A percentile compares a stretch with the other conserved stretches of the same genome.
phyloP scores from a whole-genome alignment of 1,284 basidiomycete genomes.

The Apiotrichum veenhuisii region DNA sequence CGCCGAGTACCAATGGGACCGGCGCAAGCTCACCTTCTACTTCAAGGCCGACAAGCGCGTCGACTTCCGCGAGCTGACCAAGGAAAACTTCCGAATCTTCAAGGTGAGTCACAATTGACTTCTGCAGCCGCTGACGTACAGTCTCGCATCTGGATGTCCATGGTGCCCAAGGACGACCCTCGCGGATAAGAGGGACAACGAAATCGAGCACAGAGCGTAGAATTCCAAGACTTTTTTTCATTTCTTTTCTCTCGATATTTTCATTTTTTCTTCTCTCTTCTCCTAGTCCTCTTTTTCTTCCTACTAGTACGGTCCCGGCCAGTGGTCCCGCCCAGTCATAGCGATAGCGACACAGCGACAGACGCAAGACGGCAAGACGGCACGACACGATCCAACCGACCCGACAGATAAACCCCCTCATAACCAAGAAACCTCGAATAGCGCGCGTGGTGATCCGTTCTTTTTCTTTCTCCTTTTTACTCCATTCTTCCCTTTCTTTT shows the following conservation, averaged over 20 bases:
- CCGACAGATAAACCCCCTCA: background rate
- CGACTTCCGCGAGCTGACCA: constrained; percentile 84
- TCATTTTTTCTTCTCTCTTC: background rate
- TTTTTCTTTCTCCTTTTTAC: background rate
- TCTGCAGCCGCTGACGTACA: constrained; percentile 1
- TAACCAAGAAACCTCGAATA: background rate
- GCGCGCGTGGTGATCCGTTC: background rate
- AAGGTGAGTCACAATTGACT: constrained; percentile 25
- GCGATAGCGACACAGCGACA: background rate
- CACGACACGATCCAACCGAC: background rate
- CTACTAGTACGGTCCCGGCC: background rate
- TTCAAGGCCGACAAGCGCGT: constrained; percentile 93
- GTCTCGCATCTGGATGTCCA: constrained; percentile 47
- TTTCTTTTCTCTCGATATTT: background rate
- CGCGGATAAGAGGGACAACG: constrained; percentile 3
- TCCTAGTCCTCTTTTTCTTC: background rate
- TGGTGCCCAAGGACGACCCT: constrained; percentile 41
- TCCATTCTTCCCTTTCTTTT: background rate
- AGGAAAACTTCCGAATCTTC: constrained; percentile 48
- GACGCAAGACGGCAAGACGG: background rate
- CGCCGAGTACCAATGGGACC: constrained; percentile 98
- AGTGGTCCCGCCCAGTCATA: no score
- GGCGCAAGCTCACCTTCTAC: constrained; percentile 96
- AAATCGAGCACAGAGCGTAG: constrained; percentile 16
- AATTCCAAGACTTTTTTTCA: constrained; percentile 13